phyloP scores from a whole-genome alignment of 352 stramenopile species.

The Phytophthora vignae region DNA sequence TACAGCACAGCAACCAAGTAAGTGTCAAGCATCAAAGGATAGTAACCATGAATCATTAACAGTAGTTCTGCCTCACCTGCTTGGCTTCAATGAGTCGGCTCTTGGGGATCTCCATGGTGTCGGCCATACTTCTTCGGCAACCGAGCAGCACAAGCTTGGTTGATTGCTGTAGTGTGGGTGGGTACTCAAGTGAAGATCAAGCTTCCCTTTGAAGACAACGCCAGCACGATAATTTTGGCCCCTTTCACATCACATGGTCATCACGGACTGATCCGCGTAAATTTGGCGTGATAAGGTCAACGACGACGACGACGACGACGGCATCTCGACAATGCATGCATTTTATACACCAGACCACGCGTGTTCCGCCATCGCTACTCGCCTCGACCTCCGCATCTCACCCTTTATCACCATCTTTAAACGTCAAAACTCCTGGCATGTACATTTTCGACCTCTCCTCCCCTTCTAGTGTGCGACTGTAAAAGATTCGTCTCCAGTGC shows the following conservation, averaged over 20 bases:
- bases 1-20: conserved; percentile 14
- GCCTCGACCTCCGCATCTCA: conserved; percentile 10
- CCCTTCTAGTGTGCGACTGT: conserved; percentile 56
- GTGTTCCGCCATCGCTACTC: background rate
- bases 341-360: background rate
- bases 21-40: background rate
- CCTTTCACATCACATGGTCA: background rate
- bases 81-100: conserved; percentile 83
- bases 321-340: background rate
- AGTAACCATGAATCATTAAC: background rate
- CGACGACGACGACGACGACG: background rate
- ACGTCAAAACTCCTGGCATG: conserved; percentile 25
- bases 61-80: conserved; percentile 46
- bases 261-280: conserved; percentile 7
- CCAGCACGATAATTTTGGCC: conserved; percentile 33
- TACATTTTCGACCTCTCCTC: conserved; percentile 15
- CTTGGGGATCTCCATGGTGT: conserved; percentile 60
- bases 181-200: conserved; percentile 7
- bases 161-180: background rate
- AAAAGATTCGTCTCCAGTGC: conserved; percentile 64
- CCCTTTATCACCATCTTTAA: conserved; percentile 27
- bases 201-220: background rate
- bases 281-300: conserved; percentile 33
- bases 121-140: conserved; percentile 26
- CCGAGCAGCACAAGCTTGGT: background rate